Percentiles rank a stretch among this genome's conserved stretches.
These are phyloP conservation scores for Penicillium psychrosexuale DNA, from an alignment of 2,329 filamentous ascomycete genomes.

Conservation along the genomic window DNA sequence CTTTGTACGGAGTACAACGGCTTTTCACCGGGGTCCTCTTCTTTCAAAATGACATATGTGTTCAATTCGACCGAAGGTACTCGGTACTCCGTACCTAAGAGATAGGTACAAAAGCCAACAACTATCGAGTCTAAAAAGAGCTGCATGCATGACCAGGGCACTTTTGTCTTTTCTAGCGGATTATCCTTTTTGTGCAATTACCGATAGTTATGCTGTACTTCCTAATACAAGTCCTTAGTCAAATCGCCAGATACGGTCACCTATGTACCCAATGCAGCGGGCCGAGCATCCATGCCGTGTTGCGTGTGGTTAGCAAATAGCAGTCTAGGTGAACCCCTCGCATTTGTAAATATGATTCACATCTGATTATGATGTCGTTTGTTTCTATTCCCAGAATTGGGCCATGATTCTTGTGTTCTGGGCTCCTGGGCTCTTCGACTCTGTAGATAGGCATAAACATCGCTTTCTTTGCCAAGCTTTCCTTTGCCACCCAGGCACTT, in stretches of 20 bases:
- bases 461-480: not conserved
- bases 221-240: constrained; percentile 2
- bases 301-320: constrained; percentile 4
- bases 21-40: constrained; percentile 1
- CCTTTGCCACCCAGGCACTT: not conserved
- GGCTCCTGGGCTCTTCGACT: not conserved
- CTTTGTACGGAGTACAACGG: not conserved
- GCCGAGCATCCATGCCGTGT: constrained; percentile 21
- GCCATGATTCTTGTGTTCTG: not conserved
- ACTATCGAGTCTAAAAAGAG: constrained; percentile 9
- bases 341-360: not conserved
- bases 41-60: not conserved
- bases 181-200: not conserved
- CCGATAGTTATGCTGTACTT: constrained; percentile 6
- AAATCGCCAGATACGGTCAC: constrained; percentile 10
- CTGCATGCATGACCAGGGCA: constrained; percentile 14
- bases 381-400: constrained; percentile 3
- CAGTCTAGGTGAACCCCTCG: not conserved
- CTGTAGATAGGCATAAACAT: not conserved
- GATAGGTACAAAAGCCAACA: constrained; percentile 1
- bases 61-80: not conserved
- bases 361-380: not conserved
- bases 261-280: constrained; percentile 18
- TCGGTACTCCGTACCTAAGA: not conserved
- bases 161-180: not conserved